Evolutionary conservation across 2,329 filamentous ascomycete genomes (phyloP), one percentile per base, ranked within the genome.

Genomic region (Pseudocercospora eumusae): DNA sequence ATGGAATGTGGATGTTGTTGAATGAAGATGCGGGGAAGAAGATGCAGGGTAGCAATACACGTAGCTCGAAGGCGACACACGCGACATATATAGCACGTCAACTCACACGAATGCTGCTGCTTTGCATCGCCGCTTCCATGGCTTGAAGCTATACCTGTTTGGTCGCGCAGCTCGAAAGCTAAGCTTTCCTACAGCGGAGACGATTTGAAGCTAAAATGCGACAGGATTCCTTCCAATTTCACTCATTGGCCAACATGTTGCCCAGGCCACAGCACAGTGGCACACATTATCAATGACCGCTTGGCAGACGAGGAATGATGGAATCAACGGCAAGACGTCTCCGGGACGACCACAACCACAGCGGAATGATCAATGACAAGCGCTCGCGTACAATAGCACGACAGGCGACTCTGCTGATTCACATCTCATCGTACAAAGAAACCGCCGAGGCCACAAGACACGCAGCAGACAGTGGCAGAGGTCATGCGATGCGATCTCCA

Each of bases 41-140:
- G 11, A 36, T 40, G 2, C 33, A 3, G 36, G 36, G n/a, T n/a
- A n/a, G n/a, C n/a, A n/a, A n/a, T n/a, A n/a, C n/a, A n/a, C n/a
- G n/a, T n/a, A 20, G 25, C 3, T 31, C 15, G 33, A 54, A 45
- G 45, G 55, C 53, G 44, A 53, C 15, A 61, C 27, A 27, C 52
- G 36, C 23, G 3, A 11, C n/a, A 21, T 60, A 55, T 63, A 58
- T 63, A 63, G 36, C 49, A 52, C 54, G 57, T 63, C 61, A 58
- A 58, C 23, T 4, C 15, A 28, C 53, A 40, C 44, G 45, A 57
- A 18, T 25, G 44, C 23, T 25, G 49, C 21, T 18, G 49, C 49
- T 53, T 18, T 59, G 52, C 60, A 63, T 63, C 60, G 60, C 60
- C 60, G 54, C 60, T 58, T 62, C 60, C 60, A 53, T 62, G 49